These are phyloP conservation scores for Dactylellina haptotyla DNA, from an alignment of 2,329 filamentous ascomycete species.

Conservation along the genomic window DNA sequence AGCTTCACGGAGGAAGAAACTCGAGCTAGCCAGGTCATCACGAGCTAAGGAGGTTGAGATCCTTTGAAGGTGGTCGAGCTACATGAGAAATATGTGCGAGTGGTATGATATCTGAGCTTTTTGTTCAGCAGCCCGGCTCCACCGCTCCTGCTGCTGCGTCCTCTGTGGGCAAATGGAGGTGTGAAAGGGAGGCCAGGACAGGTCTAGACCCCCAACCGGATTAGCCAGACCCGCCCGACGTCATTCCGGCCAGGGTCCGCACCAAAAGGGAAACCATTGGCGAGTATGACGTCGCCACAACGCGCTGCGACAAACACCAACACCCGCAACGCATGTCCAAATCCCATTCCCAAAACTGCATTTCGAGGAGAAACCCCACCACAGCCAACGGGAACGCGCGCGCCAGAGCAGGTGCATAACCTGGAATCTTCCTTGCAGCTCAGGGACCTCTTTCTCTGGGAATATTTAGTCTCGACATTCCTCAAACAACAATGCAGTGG, in stretches of 20 bases:
- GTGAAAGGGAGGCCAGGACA: background rate
- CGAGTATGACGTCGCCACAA: conserved; percentile 4
- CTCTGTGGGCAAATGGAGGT: background rate
- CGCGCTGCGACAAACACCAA: too few relatives aligned
- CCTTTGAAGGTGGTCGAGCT: background rate
- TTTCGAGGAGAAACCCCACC: background rate
- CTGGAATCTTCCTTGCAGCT: background rate
- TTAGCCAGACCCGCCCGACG: background rate
- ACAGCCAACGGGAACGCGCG: background rate
- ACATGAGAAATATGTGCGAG: conserved; percentile 14
- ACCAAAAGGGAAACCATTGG: background rate
- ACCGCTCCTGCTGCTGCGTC: background rate
- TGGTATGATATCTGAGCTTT: conserved; percentile 16
- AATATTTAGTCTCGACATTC: background rate
- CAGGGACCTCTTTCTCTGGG: background rate
- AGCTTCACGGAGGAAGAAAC: too few relatives aligned
- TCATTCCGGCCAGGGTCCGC: background rate
- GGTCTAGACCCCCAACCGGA: background rate
- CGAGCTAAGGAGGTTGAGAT: too few relatives aligned
- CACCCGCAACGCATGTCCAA: background rate
- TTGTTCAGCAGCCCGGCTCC: background rate
- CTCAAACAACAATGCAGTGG: background rate
- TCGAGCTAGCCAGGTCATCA: too few relatives aligned
- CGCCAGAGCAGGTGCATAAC: background rate
- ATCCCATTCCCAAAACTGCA: background rate